Conservation (phyloP, 2,329 filamentous ascomycete genomes). For the Zymoseptoria passerinii region DNA sequence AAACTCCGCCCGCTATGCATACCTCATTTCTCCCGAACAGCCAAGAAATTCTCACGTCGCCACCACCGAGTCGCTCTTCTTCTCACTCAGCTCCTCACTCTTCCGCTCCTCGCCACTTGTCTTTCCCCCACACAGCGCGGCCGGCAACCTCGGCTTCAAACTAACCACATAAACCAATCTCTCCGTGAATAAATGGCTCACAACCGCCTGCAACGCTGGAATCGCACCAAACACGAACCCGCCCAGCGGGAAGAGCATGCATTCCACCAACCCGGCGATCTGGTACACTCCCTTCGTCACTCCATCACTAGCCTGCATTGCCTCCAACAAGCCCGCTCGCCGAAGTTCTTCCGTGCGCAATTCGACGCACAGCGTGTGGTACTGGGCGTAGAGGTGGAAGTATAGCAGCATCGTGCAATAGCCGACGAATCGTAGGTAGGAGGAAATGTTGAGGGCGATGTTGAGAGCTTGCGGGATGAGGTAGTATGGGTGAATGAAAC, state of each 20-base stretch:
- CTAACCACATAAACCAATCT: slow-evolving; percentile 64
- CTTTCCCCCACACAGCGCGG: background rate
- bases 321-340: slow-evolving; percentile 54
- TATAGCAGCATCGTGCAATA: slow-evolving; percentile 57
- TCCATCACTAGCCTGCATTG: slow-evolving; percentile 40
- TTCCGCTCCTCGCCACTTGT: background rate
- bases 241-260: slow-evolving; percentile 57
- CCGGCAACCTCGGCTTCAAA: slow-evolving; percentile 46
- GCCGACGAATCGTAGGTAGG: slow-evolving; percentile 50
- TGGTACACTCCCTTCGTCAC: slow-evolving; percentile 22
- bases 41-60: background rate
- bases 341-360: slow-evolving; percentile 59
- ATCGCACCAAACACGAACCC: slow-evolving; percentile 61
- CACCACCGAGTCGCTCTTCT: background rate
- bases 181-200: slow-evolving; percentile 62
- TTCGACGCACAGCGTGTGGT: slow-evolving; percentile 54
- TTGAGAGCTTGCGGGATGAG: slow-evolving; percentile 46
- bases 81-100: background rate
- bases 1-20: background rate
- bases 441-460: slow-evolving; percentile 55
- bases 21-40: background rate
- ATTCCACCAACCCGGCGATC: slow-evolving; percentile 50
- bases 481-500: slow-evolving; percentile 45
- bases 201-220: slow-evolving; percentile 58
- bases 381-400: slow-evolving; percentile 59